Percentiles rank a stretch among this genome's conserved stretches.
Evolutionary conservation across 225 moss, liverwort and hornwort species (phyloP).

Genomic region (Antitrichia curtipendula): DNA sequence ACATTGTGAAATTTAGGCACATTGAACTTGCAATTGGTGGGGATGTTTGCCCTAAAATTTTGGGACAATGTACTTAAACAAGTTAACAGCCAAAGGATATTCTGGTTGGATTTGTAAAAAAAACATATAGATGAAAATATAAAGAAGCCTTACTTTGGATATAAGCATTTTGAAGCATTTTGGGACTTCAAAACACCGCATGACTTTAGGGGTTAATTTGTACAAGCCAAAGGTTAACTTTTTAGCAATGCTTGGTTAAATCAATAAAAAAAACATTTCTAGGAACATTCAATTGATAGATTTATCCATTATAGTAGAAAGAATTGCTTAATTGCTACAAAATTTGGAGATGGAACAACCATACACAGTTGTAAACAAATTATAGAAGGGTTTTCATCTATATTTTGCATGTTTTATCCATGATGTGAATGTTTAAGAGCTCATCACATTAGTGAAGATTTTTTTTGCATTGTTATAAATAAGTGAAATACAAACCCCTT

Average conservation of each 20-base stretch:
- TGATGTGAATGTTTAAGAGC: neutral
- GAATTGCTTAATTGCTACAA: neutral
- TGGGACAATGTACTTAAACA: no score
- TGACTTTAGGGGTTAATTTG: neutral
- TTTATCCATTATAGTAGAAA: neutral
- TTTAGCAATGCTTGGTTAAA: neutral
- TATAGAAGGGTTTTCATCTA: neutral
- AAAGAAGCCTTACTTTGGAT: no score
- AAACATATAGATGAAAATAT: no score
- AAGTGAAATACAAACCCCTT: neutral
- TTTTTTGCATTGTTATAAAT: neutral
- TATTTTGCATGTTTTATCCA: neutral
- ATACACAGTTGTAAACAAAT: rapidly evolving
- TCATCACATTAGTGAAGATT: rapidly evolving
- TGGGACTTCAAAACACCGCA: neutral
- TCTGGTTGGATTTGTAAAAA: no score
- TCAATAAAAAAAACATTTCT: neutral
- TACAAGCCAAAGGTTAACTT: neutral
- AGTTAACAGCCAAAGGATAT: no score
- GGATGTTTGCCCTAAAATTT: no score
- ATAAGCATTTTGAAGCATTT: rapidly evolving
- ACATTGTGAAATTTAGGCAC: no score
- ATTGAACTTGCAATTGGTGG: no score
- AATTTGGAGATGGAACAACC: neutral
- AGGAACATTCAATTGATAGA: neutral